A percentile compares a stretch with the other conserved stretches of the same genome.
Evolutionary conservation across 805 yeast species (phyloP).

Genomic region (Cyberlindnera mrakii): DNA sequence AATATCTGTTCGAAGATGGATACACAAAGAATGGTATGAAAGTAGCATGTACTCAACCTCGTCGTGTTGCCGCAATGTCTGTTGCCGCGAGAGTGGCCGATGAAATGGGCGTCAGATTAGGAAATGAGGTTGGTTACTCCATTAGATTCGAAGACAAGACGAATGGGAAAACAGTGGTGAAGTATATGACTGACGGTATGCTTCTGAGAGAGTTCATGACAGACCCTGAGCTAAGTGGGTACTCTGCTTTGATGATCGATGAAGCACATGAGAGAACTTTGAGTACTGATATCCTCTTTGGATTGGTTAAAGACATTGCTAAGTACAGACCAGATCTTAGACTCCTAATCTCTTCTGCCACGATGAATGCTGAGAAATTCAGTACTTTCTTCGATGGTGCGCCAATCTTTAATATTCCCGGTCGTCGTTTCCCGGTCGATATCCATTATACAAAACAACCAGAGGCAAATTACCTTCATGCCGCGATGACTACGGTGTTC

Average conservation of each 20-base stretch:
- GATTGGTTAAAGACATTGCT: constrained; percentile 68
- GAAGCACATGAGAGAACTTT: constrained; percentile 97
- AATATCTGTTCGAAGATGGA: constrained; percentile 78
- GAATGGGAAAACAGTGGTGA: constrained; percentile 58
- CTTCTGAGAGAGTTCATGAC: constrained; percentile 73
- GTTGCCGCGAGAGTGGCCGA: constrained; percentile 90
- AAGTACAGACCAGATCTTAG: constrained; percentile 62
- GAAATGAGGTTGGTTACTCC: constrained; percentile 83
- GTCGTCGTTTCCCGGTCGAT: constrained; percentile 89
- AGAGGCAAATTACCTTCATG: constrained; percentile 85
- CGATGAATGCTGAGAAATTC: constrained; percentile 85
- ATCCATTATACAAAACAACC: constrained; percentile 79
- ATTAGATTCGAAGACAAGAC: constrained; percentile 83
- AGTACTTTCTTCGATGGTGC: constrained; percentile 76
- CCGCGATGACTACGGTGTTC: constrained; percentile 81
- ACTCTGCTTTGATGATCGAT: constrained; percentile 86
- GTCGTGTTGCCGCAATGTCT: constrained; percentile 90
- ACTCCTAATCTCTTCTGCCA: constrained; percentile 85
- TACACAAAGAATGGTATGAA: constrained; percentile 52
- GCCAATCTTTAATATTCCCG: constrained; percentile 86
- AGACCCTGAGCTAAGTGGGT: constrained; percentile 63
- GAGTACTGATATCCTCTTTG: constrained; percentile 81
- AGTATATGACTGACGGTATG: constrained; percentile 97
- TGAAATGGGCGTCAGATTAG: constrained; percentile 77
- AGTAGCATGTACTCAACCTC: constrained; percentile 89